phyloP scores from a whole-genome alignment of 306 rosid species.

The Sindora glabra region DNA sequence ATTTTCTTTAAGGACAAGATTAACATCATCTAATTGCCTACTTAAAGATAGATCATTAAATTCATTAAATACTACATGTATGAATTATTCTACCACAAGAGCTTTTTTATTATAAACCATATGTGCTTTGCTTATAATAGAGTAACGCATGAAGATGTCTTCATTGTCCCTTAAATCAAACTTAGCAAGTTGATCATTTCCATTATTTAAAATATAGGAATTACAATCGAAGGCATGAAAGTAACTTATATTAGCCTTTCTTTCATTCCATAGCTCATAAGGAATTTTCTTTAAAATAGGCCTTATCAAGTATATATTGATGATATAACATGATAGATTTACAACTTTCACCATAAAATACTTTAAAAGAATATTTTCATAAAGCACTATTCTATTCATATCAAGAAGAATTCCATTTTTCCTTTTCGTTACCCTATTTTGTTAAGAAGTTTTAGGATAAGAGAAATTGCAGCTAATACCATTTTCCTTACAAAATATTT shows the following conservation, averaged over 20 bases:
- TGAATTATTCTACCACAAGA: no score
- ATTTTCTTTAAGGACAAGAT: no score
- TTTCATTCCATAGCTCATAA: background rate
- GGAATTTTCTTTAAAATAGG: background rate
- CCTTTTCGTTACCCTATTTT: background rate
- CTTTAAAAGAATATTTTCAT: background rate
- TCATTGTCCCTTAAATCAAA: background rate
- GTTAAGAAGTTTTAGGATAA: background rate
- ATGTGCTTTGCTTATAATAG: background rate
- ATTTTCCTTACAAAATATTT: background rate
- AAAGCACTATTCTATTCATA: no score
- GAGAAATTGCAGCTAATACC: background rate
- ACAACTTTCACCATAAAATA: background rate
- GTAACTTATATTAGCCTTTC: background rate
- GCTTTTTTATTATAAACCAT: no score
- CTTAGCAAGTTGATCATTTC: background rate
- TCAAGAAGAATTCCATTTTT: background rate
- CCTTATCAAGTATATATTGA: background rate
- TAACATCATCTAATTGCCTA: no score
- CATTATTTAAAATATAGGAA: background rate
- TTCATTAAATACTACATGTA: no score
- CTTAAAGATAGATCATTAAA: no score
- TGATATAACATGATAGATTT: background rate
- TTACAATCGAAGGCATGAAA: background rate
- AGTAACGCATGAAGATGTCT: background rate